A percentile compares a stretch with the other conserved stretches of the same genome.
Conservation (phyloP, 2,329 filamentous ascomycete genomes). For the Colletotrichum paranaense region DNA sequence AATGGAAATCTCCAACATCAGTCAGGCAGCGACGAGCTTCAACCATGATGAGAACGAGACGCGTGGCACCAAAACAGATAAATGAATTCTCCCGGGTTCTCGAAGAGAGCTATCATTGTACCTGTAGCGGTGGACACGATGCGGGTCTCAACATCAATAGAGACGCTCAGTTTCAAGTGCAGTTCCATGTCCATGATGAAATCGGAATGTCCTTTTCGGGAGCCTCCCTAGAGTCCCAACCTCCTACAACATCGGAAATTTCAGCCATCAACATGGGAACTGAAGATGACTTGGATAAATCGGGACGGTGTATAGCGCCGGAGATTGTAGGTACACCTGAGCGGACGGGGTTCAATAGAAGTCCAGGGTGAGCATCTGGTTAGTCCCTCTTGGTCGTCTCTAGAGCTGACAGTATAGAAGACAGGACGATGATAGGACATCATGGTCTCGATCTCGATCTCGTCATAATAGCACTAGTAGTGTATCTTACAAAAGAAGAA, state of each 20-base stretch:
- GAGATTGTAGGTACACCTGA: neutral
- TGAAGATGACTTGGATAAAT: too few species aligned
- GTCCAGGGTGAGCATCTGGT: neutral
- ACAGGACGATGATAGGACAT: neutral
- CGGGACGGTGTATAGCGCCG: too few species aligned
- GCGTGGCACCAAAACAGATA: neutral
- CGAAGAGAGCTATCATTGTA: neutral
- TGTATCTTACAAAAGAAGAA: neutral
- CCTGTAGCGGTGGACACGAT: neutral
- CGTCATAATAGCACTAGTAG: neutral
- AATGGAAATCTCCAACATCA: neutral
- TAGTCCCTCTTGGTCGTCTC: neutral
- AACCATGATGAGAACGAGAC: neutral
- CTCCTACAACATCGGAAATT: too few species aligned
- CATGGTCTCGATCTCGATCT: constrained; percentile 4
- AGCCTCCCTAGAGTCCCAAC: neutral
- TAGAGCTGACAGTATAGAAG: neutral
- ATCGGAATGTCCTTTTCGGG: neutral
- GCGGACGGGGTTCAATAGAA: neutral
- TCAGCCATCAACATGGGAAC: too few species aligned
- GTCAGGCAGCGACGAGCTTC: neutral
- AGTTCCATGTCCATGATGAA: neutral
- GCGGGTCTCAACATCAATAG: constrained; percentile 1
- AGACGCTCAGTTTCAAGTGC: constrained; percentile 6
- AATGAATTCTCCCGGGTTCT: constrained; percentile 7